Evolutionary conservation across 163 green algal species (phyloP), one percentile per base, ranked within the genome.

Genomic region (Smithsoniella earleae): DNA sequence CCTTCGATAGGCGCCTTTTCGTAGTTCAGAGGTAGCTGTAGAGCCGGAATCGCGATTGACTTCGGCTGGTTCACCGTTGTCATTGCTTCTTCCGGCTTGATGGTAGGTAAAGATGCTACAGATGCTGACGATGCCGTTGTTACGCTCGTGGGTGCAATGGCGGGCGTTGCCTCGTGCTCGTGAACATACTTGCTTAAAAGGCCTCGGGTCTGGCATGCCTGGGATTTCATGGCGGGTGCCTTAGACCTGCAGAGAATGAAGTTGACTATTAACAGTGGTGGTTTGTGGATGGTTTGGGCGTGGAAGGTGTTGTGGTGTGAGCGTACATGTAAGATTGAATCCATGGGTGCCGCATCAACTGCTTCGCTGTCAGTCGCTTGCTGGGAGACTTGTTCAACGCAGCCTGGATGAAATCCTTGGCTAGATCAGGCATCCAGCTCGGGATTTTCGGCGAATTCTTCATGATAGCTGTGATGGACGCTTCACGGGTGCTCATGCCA

Each of bases 321-420:
- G 18, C 58, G 1, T 33, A 69, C 58, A 36, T 36, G 79, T 79
- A 85, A 8, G 76, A 65, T 18, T 83, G 81, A 20, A 94, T 80
- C 88, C 88, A 94, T 28, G 81, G 79, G 77, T 94, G 87, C 46
- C 77, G 58, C 34, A 92, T 65, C 80, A 94, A 85, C 22, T 90
- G 82, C 1, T 77, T 72, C 25, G 88, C 79, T 43, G 69, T 85
- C 16, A 86, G 87, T 16, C 88, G 81, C 63, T 88, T 81, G 2
- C 34, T 75, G 30, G 72, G 75, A 62, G 80, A 80, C 86, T 93
- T 93, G 8, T 75, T 77, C 52, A 93, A 83, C 2, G 85, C 80
- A 0, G 62, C 46, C 1, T 45, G 54, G 69, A 93, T 83, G 76
- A 90, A 93, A 72, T 75, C 74, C 4, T 75, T 76, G 2, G 86